phyloP scores from a whole-genome alignment of 495 filamentous ascomycete genomes.

The Hyaloscypha finlandica region DNA sequence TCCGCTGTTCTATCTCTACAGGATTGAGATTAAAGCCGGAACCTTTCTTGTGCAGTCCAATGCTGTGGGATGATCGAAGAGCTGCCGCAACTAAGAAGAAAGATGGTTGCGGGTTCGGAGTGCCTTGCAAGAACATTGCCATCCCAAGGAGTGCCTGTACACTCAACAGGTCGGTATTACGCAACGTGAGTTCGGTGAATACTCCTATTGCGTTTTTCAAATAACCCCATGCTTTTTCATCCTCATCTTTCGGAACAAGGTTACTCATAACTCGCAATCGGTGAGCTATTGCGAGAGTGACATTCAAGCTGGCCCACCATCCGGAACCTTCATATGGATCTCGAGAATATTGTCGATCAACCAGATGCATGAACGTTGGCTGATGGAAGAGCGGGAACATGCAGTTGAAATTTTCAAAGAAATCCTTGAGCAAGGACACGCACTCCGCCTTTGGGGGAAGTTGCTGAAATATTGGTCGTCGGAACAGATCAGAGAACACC shows the following conservation, averaged over 20 bases:
- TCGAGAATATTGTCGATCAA: constrained; percentile 86
- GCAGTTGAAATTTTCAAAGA: constrained; percentile 97
- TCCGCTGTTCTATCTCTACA: constrained; percentile 91
- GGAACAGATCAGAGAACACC: constrained; percentile 92
- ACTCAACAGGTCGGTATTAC: constrained; percentile 92
- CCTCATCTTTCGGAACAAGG: constrained; percentile 83
- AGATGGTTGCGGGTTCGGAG: constrained; percentile 92
- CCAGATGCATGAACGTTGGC: constrained; percentile 95
- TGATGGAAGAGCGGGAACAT: constrained; percentile 98
- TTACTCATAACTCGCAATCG: constrained; percentile 95
- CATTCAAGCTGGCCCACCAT: constrained; percentile 98
- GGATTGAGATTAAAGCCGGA: constrained; percentile 88
- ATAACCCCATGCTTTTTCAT: constrained; percentile 91
- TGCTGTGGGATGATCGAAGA: constrained; percentile 88
- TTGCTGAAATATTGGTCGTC: constrained; percentile 76
- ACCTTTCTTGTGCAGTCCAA: constrained; percentile 91
- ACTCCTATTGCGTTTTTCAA: constrained; percentile 96
- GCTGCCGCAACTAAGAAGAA: constrained; percentile 94
- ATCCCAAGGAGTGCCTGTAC: constrained; percentile 97
- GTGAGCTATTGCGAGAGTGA: constrained; percentile 88
- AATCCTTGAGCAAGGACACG: constrained; percentile 83
- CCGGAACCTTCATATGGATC: constrained; percentile 95
- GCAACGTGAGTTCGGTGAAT: constrained; percentile 88
- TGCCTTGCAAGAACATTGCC: constrained; percentile 94
- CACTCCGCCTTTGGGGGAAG: constrained; percentile 82